Evolutionary conservation across 2,329 filamentous ascomycete species (phyloP), one percentile per base, ranked within the genome.

Genomic region (Colletotrichum sp.): DNA sequence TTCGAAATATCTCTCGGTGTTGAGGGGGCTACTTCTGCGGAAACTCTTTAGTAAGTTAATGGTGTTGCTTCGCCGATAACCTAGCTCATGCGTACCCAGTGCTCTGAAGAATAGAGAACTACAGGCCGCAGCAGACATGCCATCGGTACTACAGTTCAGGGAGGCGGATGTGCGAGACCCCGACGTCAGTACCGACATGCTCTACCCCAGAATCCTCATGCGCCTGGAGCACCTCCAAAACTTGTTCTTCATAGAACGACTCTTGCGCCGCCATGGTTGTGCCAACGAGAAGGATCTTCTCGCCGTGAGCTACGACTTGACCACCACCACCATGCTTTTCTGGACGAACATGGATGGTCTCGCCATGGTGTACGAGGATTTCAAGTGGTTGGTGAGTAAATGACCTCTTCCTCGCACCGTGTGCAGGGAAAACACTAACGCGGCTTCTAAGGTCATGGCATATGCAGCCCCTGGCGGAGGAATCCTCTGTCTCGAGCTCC

Each of bases 171-270:
- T 89, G 4, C 82, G 85, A 8, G 79, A 84, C 9, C 80, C 80
- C 0, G 79, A 81, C 2, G 57, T 82, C 2, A 75, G 82, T 8
- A 73, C 83, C 0, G 78, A 82, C 0, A 80, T 81, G 0, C 76
- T 89, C 1, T 89, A 89, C 67, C 83, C 84, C 6, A 83, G 88
- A 3, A 84, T 90, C 18, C 80, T 92, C 1, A 81, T 90, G 3
- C 85, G 85, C 2, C 83, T 91, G 4, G 86, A 89, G 30, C 87
- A 90, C 49, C 81, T 92, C 1, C 88, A 92, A 55, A 92, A 92
- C 44, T 83, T 90, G 2, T 92, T 93, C 73, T 87, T 93, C 12
- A 83, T 92, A 5, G 89, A 93, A 73, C 85, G 92, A 26, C 85
- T 92, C 0, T 81, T 93, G 15, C 84, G 89, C 36, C 90, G 89